A percentile compares a stretch with the other conserved stretches of the same genome.
These are phyloP conservation scores for Podaxis pistillaris DNA, from an alignment of 768 basidiomycete species.

Conservation along the genomic window DNA sequence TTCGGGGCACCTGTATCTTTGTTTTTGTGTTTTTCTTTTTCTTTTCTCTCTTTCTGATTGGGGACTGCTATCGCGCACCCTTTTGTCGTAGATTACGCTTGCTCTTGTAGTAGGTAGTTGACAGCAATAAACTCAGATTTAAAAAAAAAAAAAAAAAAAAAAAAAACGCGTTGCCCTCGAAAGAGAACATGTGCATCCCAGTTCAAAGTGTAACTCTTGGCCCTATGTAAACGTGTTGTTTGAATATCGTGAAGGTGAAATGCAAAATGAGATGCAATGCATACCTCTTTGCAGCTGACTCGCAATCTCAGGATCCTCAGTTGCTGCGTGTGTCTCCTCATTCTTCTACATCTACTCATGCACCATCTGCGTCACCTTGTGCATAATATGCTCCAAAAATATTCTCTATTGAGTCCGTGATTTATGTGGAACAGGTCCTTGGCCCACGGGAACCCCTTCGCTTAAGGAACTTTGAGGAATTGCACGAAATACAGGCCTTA, in stretches of 20 bases:
- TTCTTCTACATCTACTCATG: conserved; percentile 80
- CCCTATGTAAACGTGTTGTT: conserved; percentile 39
- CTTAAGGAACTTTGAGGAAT: conserved; percentile 88
- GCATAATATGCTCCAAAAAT: conserved; percentile 90
- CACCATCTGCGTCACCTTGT: conserved; percentile 87
- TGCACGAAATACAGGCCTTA: conserved; percentile 87
- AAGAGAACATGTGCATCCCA: conserved; percentile 88
- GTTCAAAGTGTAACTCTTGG: conserved; percentile 95
- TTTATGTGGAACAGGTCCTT: conserved; percentile 82
- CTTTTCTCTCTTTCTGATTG: too few relatives aligned
- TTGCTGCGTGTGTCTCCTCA: conserved; percentile 83
- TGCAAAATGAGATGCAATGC: conserved; percentile 18
- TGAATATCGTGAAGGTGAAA: neutral
- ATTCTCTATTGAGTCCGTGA: conserved; percentile 87
- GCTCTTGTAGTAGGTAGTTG: too few relatives aligned
- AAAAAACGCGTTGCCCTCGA: conserved; percentile 94
- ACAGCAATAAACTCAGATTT: too few relatives aligned
- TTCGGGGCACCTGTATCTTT: too few relatives aligned
- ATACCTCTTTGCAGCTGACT: conserved; percentile 84
- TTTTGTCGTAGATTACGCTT: too few relatives aligned
- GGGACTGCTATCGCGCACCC: too few relatives aligned
- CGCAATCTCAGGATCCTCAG: conserved; percentile 83
- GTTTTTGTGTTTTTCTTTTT: too few relatives aligned
- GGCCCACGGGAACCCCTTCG: conserved; percentile 91
- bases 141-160: too few relatives aligned